A percentile compares a stretch with the other conserved stretches of the same genome.
These are phyloP conservation scores for Penicillium argentinense DNA, from an alignment of 495 filamentous ascomycete species.

Conservation along the genomic window DNA sequence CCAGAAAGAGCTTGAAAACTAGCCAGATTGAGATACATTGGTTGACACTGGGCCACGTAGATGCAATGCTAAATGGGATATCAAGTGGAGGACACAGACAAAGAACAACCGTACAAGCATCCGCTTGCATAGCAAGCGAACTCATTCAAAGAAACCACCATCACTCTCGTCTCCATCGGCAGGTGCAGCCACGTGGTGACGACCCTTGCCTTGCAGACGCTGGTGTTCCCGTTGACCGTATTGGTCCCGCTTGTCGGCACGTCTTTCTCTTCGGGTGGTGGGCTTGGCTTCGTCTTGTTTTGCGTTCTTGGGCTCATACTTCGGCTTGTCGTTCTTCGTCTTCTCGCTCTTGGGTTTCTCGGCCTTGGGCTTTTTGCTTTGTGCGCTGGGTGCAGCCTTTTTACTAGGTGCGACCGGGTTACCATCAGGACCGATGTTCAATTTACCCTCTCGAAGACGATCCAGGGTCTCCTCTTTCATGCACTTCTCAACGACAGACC, in stretches of 20 bases:
- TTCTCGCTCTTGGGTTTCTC: constrained; percentile 10
- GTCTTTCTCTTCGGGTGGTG: constrained; percentile 8
- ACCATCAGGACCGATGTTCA: constrained; percentile 30
- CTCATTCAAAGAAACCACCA: constrained; percentile 54
- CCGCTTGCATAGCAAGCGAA: constrained; percentile 5
- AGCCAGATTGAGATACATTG: not conserved
- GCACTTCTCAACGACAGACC: constrained; percentile 65
- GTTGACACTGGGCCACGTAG: not conserved
- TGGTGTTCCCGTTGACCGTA: constrained; percentile 13
- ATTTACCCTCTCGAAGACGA: constrained; percentile 52
- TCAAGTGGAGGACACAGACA: constrained; percentile 14
- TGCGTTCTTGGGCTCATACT: constrained; percentile 8
- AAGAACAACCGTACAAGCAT: constrained; percentile 4
- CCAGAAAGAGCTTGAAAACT: not conserved
- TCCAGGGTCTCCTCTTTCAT: constrained; percentile 65
- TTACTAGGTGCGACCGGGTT: constrained; percentile 10
- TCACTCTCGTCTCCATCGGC: constrained; percentile 49
- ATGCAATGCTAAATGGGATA: constrained; percentile 24
- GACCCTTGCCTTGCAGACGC: constrained; percentile 9
- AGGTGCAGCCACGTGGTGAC: constrained; percentile 8
- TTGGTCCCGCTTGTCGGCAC: constrained; percentile 7
- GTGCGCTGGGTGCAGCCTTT: not conserved
- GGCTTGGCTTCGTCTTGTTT: not conserved
- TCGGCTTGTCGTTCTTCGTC: constrained; percentile 15
- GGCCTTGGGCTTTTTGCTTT: not conserved